These are phyloP conservation scores for Fraxinus cuspidata DNA, from an alignment of 257 asterid species.

Conservation along the genomic window DNA sequence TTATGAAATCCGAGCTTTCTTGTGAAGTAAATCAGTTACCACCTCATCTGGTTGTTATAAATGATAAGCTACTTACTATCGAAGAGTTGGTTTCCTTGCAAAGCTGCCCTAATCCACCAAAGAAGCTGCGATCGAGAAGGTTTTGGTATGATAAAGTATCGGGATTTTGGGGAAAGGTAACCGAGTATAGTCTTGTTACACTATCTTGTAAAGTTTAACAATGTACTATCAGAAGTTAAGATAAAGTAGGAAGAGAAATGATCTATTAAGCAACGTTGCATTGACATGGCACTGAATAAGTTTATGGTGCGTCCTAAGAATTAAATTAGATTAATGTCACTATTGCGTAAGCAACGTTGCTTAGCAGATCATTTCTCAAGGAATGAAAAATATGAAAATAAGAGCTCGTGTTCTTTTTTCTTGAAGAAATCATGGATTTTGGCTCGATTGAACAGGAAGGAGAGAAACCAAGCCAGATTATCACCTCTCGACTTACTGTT, in stretches of 20 bases:
- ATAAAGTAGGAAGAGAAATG: no score
- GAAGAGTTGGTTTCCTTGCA: slow-evolving; percentile 60
- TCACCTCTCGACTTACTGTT: slow-evolving; percentile 55
- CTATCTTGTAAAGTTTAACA: neutral
- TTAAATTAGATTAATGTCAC: no score
- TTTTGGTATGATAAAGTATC: slow-evolving; percentile 91
- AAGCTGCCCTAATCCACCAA: slow-evolving; percentile 75
- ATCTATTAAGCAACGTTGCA: no score
- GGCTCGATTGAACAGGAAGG: slow-evolving; percentile 63
- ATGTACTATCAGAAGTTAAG: neutral
- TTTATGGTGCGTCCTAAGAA: no score
- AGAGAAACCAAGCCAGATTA: slow-evolving; percentile 72
- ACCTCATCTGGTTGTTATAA: slow-evolving; percentile 57
- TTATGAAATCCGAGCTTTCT: slow-evolving; percentile 55
- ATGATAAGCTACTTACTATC: slow-evolving; percentile 51
- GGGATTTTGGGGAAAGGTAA: slow-evolving; percentile 96
- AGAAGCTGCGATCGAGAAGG: slow-evolving; percentile 72
- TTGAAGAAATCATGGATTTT: neutral
- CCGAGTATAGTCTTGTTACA: neutral
- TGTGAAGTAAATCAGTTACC: slow-evolving; percentile 74
- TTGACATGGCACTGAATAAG: no score
- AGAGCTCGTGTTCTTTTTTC: no score
- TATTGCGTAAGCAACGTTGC: no score
- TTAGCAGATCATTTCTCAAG: no score
- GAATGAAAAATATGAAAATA: neutral